Conservation (phyloP, 495 filamentous ascomycete genomes). For the Xylaria nigripes region DNA sequence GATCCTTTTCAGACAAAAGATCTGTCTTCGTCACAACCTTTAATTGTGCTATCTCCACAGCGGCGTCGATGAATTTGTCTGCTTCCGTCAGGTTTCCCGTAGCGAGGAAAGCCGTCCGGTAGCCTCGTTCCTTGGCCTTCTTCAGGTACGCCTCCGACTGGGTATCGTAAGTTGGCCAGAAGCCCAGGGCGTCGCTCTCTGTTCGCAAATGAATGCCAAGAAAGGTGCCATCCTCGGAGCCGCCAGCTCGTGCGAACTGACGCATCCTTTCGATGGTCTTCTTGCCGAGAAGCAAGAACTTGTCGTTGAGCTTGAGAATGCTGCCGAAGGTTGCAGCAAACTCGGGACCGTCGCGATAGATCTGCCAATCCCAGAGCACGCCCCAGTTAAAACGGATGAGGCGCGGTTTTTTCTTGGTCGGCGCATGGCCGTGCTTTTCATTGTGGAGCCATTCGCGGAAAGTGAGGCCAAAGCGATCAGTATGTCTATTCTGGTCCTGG, state of each 20-base stretch:
- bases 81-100: slow-evolving; percentile 39
- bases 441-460: slow-evolving; percentile 28
- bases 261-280: slow-evolving; percentile 28
- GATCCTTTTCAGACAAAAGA: slow-evolving; percentile 27
- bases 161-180: slow-evolving; percentile 35
- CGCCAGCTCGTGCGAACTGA: slow-evolving; percentile 20
- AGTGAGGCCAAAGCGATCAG: slow-evolving; percentile 34
- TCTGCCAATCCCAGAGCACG: slow-evolving; percentile 40
- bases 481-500: slow-evolving; percentile 40
- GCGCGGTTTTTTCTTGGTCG: slow-evolving; percentile 26
- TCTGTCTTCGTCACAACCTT: slow-evolving; percentile 31
- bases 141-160: slow-evolving; percentile 34
- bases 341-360: slow-evolving; percentile 38
- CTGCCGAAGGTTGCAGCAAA: slow-evolving; percentile 35
- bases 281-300: slow-evolving; percentile 29
- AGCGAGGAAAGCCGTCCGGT: slow-evolving; percentile 35
- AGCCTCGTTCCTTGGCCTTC: slow-evolving; percentile 20
- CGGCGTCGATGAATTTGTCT: slow-evolving; percentile 25
- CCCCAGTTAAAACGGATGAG: slow-evolving; percentile 41
- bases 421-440: slow-evolving; percentile 21
- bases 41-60: slow-evolving; percentile 25
- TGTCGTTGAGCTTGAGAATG: slow-evolving; percentile 31
- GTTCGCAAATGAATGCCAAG: slow-evolving; percentile 37
- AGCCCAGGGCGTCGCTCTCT: slow-evolving; percentile 36
- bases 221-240: slow-evolving; percentile 19